Conservation (phyloP, 495 filamentous ascomycete genomes). For the Chaetomium cochliodes region DNA sequence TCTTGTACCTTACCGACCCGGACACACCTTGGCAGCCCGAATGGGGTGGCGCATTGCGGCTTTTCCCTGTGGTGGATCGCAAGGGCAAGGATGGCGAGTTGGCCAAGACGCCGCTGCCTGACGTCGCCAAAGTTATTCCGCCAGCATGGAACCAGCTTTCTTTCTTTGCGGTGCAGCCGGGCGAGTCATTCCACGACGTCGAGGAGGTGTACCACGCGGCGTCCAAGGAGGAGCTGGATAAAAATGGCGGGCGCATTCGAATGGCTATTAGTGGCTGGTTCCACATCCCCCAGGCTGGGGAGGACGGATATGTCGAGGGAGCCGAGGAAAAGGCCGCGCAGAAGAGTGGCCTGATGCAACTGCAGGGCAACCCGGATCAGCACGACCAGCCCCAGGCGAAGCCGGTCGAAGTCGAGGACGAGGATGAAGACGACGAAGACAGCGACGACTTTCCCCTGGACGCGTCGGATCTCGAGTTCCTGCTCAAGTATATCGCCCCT, state of each 20-base stretch:
- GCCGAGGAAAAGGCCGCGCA: slow-evolving; percentile 84
- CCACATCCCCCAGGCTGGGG: slow-evolving; percentile 93
- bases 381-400: slow-evolving; percentile 76
- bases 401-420: slow-evolving; percentile 51
- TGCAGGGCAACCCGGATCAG: slow-evolving; percentile 84
- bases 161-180: slow-evolving; percentile 97
- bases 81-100: slow-evolving; percentile 65
- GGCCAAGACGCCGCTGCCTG: slow-evolving; percentile 72
- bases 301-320: slow-evolving; percentile 87
- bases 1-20: slow-evolving; percentile 92
- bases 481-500: slow-evolving; percentile 84
- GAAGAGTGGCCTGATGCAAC: slow-evolving; percentile 83
- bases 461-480: slow-evolving; percentile 75
- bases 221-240: slow-evolving; percentile 51
- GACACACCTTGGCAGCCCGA: slow-evolving; percentile 85
- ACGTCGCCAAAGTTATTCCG: slow-evolving; percentile 73
- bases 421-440: slow-evolving; percentile 46
- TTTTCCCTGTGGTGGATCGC: slow-evolving; percentile 72
- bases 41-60: slow-evolving; percentile 89
- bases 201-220: slow-evolving; percentile 86
- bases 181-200: slow-evolving; percentile 97
- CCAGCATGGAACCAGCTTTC: slow-evolving; percentile 96
- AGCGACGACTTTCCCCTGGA: slow-evolving; percentile 54
- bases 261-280: slow-evolving; percentile 99
- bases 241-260: slow-evolving; percentile 69